These are phyloP conservation scores for Beauveria pseudobassiana DNA, from an alignment of 2,329 filamentous ascomycete genomes.

Conservation along the genomic window DNA sequence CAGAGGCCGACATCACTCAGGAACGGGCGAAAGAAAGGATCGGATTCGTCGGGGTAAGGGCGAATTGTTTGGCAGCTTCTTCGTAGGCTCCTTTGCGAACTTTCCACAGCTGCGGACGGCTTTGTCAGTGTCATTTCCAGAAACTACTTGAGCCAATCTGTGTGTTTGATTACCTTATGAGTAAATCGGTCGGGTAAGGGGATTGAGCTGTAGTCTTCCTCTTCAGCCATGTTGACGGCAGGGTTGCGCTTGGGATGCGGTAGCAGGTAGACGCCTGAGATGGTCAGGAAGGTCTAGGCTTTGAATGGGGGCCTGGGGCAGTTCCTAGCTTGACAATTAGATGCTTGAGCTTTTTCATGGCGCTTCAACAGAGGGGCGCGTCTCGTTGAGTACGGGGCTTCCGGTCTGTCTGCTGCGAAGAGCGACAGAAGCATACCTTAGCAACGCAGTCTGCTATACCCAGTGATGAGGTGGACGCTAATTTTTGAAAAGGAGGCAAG, in stretches of 20 bases:
- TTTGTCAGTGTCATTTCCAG: background rate
- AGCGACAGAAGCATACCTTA: constrained; percentile 1
- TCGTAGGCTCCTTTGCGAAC: constrained; percentile 93
- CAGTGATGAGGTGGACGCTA: background rate
- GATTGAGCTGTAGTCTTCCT: constrained; percentile 75
- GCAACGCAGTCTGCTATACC: background rate
- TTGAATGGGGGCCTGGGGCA: background rate
- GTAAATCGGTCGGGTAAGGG: constrained; percentile 72
- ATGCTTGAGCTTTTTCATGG: constrained; percentile 7
- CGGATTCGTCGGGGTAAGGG: constrained; percentile 74
- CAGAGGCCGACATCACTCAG: constrained; percentile 75
- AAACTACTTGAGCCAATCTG: background rate
- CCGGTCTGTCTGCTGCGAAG: background rate
- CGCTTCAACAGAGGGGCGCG: background rate
- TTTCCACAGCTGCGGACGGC: constrained; percentile 69
- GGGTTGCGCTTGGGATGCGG: constrained; percentile 3
- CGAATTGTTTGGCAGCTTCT: constrained; percentile 81
- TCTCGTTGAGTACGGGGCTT: background rate
- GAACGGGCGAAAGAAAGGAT: constrained; percentile 82
- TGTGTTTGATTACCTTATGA: constrained; percentile 56
- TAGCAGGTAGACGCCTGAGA: background rate
- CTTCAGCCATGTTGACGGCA: constrained; percentile 62
- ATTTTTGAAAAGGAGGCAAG: background rate
- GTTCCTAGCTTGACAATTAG: constrained; percentile 5
- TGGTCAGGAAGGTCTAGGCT: background rate